These are phyloP conservation scores for Gaultheria prostrata DNA, from an alignment of 148 eudicot genomes.

Conservation along the genomic window DNA sequence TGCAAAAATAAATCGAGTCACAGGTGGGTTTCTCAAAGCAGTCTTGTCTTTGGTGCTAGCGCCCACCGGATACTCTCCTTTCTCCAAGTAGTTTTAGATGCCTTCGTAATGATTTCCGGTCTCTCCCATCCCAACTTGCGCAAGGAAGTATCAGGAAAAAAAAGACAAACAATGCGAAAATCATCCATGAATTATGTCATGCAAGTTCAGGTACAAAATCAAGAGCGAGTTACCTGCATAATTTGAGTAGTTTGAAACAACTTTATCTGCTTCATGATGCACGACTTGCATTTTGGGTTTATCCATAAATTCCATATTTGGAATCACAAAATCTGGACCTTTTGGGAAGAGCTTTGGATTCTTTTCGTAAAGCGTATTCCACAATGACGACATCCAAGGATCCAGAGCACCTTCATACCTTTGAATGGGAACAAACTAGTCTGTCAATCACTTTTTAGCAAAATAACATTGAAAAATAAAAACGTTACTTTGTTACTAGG, in stretches of 20 bases:
- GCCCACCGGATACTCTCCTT: no score
- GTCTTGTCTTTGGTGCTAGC: no score
- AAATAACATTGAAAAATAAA: background rate
- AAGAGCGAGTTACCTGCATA: conserved; percentile 44
- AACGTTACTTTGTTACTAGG: background rate
- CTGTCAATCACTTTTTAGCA: conserved; percentile 10
- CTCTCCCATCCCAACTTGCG: no score
- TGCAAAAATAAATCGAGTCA: background rate
- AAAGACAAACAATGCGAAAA: background rate
- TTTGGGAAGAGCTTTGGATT: conserved; percentile 60
- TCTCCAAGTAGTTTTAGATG: no score
- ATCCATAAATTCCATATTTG: conserved; percentile 44
- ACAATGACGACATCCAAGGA: conserved; percentile 92
- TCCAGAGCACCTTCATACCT: conserved; percentile 97
- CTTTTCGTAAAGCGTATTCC: conserved; percentile 55
- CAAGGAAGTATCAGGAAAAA: background rate
- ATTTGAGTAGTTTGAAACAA: conserved; percentile 29
- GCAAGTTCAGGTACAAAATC: conserved; percentile 4
- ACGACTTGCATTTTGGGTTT: conserved; percentile 58
- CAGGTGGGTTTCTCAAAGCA: no score
- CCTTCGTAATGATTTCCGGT: no score
- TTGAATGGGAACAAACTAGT: conserved; percentile 18
- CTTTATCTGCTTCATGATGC: conserved; percentile 43
- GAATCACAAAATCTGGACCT: conserved; percentile 46
- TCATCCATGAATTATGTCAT: background rate